Percentiles rank a stretch among this genome's conserved stretches.
phyloP scores from a whole-genome alignment of 306 rosid genomes.

The Prunus armeniaca region DNA sequence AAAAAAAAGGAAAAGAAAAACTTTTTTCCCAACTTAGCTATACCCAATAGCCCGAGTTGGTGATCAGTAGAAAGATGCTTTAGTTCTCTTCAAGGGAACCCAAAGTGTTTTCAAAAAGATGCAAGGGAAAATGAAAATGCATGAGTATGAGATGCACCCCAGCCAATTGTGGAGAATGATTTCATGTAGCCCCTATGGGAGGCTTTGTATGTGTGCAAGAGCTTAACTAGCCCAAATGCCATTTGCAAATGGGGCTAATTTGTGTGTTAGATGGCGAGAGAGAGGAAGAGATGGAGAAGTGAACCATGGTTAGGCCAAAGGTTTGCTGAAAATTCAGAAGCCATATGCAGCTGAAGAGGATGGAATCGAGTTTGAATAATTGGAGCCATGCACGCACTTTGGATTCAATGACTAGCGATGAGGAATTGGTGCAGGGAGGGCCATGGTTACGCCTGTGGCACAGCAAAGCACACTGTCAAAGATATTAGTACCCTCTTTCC shows the following conservation, averaged over 20 bases:
- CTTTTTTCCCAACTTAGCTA: slow-evolving; percentile 50
- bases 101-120: slow-evolving; percentile 20
- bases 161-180: slow-evolving; percentile 34
- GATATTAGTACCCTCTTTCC: slow-evolving; percentile 55
- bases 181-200: slow-evolving; percentile 53
- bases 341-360: slow-evolving; percentile 35
- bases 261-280: slow-evolving; percentile 57
- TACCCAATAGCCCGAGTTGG: slow-evolving; percentile 65
- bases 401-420: slow-evolving; percentile 65
- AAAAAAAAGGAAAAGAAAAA: background rate
- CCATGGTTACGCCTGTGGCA: slow-evolving; percentile 99
- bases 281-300: slow-evolving; percentile 47
- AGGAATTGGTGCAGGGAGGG: slow-evolving; percentile 78
- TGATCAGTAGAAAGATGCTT: slow-evolving; percentile 21
- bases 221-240: slow-evolving; percentile 35
- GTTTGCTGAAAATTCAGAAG: slow-evolving; percentile 48
- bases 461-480: slow-evolving; percentile 99
- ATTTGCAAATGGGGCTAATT: slow-evolving; percentile 10
- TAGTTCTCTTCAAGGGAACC: slow-evolving; percentile 39
- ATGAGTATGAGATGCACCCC: slow-evolving; percentile 51
- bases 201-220: slow-evolving; percentile 41
- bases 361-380: slow-evolving; percentile 25
- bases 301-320: slow-evolving; percentile 99
- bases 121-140: slow-evolving; percentile 47
- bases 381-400: slow-evolving; percentile 27